Evolutionary conservation across 179 eudicot species (phyloP).

Genomic region (Beta corolliflora): DNA sequence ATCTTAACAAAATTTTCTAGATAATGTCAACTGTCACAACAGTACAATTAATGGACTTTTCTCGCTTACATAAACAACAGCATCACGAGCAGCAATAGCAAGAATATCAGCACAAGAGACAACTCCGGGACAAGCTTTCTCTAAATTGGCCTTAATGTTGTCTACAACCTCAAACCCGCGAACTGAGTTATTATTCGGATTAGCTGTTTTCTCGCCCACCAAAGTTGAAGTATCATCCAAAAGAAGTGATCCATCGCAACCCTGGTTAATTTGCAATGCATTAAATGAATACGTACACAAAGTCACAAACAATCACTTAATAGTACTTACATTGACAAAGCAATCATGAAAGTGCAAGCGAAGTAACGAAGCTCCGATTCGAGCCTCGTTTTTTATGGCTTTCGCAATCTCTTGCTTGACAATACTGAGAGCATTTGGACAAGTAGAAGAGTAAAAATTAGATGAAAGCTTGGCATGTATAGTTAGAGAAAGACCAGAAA

Average conservation of each 20-base stretch:
- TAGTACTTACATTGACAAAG: conserved; percentile 38
- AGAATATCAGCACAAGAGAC: conserved; percentile 58
- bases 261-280: conserved; percentile 22
- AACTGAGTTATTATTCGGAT: conserved; percentile 35
- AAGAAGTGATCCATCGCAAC: conserved; percentile 47
- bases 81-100: conserved; percentile 47
- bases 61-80: conserved; percentile 34
- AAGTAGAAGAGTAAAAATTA: conserved; percentile 34
- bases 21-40: no score
- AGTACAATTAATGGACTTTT: no score
- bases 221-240: conserved; percentile 40
- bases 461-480: conserved; percentile 27
- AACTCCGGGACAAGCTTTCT: conserved; percentile 43
- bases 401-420: conserved; percentile 30
- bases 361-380: conserved; percentile 45
- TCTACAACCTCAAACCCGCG: conserved; percentile 50
- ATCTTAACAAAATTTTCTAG: no score
- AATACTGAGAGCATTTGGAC: conserved; percentile 37
- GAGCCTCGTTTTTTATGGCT: conserved; percentile 40
- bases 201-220: conserved; percentile 41
- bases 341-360: conserved; percentile 55
- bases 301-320: not conserved
- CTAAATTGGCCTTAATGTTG: conserved; percentile 38
- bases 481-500: not conserved
- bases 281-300: not conserved